Conservation (phyloP, 495 filamentous ascomycete genomes). For the Penicillium desertorum region DNA sequence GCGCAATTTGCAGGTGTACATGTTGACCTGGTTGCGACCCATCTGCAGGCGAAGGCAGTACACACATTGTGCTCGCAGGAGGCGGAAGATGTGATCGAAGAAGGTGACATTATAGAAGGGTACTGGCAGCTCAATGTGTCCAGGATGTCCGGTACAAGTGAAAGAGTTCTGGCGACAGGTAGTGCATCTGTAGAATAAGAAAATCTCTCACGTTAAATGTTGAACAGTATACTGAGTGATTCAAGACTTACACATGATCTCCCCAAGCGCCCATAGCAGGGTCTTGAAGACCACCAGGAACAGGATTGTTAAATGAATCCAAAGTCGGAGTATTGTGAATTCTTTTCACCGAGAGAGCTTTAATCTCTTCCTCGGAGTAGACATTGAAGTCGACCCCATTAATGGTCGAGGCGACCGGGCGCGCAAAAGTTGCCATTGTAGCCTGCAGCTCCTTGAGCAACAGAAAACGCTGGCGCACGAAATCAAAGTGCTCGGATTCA, state of each 20-base stretch:
- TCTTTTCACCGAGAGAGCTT: constrained; percentile 82
- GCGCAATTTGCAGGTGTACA: constrained; percentile 79
- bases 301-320: constrained; percentile 79
- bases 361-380: constrained; percentile 78
- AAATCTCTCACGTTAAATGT: constrained; percentile 20
- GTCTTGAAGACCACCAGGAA: constrained; percentile 89
- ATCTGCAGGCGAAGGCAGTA: constrained; percentile 86
- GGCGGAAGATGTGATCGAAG: constrained; percentile 81
- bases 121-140: constrained; percentile 92
- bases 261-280: constrained; percentile 88
- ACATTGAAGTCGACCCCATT: constrained; percentile 86
- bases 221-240: constrained; percentile 2
- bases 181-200: constrained; percentile 63
- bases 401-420: constrained; percentile 82
- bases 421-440: constrained; percentile 74
- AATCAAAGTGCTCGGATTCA: constrained; percentile 26
- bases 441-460: constrained; percentile 46
- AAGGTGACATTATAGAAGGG: constrained; percentile 92
- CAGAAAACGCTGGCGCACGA: constrained; percentile 41
- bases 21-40: constrained; percentile 67
- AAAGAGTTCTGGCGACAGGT: constrained; percentile 79
- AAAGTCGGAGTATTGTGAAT: constrained; percentile 89
- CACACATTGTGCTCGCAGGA: constrained; percentile 81
- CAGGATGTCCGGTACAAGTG: constrained; percentile 87
- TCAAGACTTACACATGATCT: constrained; percentile 66